These are phyloP conservation scores for Lentinula edodes DNA, from an alignment of 768 basidiomycete species.

Conservation along the genomic window DNA sequence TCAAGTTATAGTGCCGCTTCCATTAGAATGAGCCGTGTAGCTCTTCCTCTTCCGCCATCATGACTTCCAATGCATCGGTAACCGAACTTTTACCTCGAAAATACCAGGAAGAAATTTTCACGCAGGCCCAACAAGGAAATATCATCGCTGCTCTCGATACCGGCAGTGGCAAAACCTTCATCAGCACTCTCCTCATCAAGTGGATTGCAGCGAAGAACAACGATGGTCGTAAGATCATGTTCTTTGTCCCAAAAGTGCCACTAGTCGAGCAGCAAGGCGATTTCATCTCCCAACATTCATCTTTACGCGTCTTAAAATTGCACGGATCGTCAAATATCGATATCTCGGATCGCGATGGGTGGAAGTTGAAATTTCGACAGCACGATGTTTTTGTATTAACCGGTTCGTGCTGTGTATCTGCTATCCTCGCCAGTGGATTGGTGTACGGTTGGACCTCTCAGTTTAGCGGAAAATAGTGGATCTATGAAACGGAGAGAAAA, in stretches of 20 bases:
- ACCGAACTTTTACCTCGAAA: slow-evolving; percentile 26
- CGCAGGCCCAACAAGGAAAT: slow-evolving; percentile 57
- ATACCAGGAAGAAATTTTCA: slow-evolving; percentile 72
- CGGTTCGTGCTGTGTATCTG: slow-evolving; percentile 33
- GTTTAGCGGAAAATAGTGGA: not conserved
- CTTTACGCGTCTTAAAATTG: slow-evolving; percentile 61
- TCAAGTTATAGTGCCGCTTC: not conserved
- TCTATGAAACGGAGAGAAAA: not conserved
- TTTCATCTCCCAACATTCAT: slow-evolving; percentile 59
- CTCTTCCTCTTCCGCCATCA: not conserved
- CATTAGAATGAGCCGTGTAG: not conserved
- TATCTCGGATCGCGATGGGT: slow-evolving; percentile 58
- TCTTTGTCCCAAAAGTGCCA: slow-evolving; percentile 81
- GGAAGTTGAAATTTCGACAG: slow-evolving; percentile 56
- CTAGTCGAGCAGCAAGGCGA: slow-evolving; percentile 79
- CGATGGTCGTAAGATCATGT: slow-evolving; percentile 62
- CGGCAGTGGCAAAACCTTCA: slow-evolving; percentile 75
- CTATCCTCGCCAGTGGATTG: not conserved
- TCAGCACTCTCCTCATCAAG: slow-evolving; percentile 70
- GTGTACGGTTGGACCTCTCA: not conserved
- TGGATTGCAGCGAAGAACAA: slow-evolving; percentile 56
- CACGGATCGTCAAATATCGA: slow-evolving; percentile 70
- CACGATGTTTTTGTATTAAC: slow-evolving; percentile 86
- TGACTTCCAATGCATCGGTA: not conserved
- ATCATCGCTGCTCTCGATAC: slow-evolving; percentile 73